Evolutionary conservation across 805 yeast species (phyloP).

Genomic region (Nakazawaea sp.): DNA sequence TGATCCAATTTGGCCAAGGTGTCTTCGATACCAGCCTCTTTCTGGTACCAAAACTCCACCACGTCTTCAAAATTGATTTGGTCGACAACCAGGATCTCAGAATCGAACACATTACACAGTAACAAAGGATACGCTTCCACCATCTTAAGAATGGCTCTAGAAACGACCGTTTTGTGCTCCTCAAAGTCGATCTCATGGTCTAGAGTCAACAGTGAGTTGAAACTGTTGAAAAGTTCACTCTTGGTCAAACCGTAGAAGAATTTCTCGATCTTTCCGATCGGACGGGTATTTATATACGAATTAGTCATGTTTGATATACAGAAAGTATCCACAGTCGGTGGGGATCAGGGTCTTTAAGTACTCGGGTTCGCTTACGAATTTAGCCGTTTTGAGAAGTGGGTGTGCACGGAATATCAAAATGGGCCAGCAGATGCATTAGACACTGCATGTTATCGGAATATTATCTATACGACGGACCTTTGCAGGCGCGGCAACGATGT

Average conservation of each 20-base stretch:
- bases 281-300: too few species aligned
- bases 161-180: neutral
- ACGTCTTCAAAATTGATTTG: conserved; percentile 1
- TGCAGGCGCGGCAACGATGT: too few species aligned
- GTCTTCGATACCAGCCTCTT: neutral
- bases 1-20: neutral
- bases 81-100: conserved; percentile 1
- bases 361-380: too few species aligned
- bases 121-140: neutral
- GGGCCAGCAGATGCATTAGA: too few species aligned
- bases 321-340: too few species aligned
- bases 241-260: conserved; percentile 4
- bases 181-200: neutral
- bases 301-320: too few species aligned
- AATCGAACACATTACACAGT: conserved; percentile 3
- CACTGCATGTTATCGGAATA: too few species aligned
- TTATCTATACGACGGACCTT: too few species aligned
- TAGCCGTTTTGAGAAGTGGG: too few species aligned
- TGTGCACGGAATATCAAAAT: too few species aligned
- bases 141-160: neutral
- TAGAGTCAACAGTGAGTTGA: neutral
- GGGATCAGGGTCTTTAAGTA: too few species aligned
- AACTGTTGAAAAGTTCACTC: conserved; percentile 3
- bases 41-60: conserved; percentile 3
- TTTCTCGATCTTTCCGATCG: conserved; percentile 6